Evolutionary conservation across 805 yeast genomes (phyloP), one percentile per base, ranked within the genome.

Genomic region (Kodamaea nitidulidarum): DNA sequence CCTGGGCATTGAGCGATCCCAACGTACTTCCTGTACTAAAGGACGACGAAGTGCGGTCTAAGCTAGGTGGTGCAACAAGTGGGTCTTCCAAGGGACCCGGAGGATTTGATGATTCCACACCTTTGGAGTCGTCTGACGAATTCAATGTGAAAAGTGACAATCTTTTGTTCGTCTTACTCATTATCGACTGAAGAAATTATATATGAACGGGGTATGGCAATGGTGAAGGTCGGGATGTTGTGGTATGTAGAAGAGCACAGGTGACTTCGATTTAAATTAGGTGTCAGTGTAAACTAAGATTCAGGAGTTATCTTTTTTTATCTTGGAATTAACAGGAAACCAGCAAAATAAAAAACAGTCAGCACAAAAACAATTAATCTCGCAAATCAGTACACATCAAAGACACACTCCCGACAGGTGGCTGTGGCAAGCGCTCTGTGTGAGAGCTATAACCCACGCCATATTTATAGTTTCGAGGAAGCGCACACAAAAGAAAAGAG

Each of bases 141-240:
- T 52, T 54, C 32, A 56, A 54, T 10, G 55, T 51, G 28, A 56
- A 56, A 43, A 54, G 45, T 32, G 58, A 54, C 51, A 56, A 44
- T 32, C 56, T 49, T 41, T 51, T 49, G 35, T 45, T 47, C 29
- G 45, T 14, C 9, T 28, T 28, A 15, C 26, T 35, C 27, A 17
- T 37, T 25, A 10, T 10, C 10, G 31, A 6, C 5, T 7, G 8
- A 12, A 27, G 15, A 12, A 12, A 12, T 27, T 9, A 7, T 25
- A 25, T n/a, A 27, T 12, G 16, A 4, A 14, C 31, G 12, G 31
- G 31, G 10, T 15, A 15, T 10, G 10, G 31, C 16, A 10, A 27
- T 7, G 28, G n/a, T 14, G n/a, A 27, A 27, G 10, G 10, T 10
- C 15, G 6, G 27, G 12, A 5, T 4, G 27, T n/a, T n/a, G 12